phyloP scores from a whole-genome alignment of 345 rosid genomes.

The Euphorbia pulcherrima region DNA sequence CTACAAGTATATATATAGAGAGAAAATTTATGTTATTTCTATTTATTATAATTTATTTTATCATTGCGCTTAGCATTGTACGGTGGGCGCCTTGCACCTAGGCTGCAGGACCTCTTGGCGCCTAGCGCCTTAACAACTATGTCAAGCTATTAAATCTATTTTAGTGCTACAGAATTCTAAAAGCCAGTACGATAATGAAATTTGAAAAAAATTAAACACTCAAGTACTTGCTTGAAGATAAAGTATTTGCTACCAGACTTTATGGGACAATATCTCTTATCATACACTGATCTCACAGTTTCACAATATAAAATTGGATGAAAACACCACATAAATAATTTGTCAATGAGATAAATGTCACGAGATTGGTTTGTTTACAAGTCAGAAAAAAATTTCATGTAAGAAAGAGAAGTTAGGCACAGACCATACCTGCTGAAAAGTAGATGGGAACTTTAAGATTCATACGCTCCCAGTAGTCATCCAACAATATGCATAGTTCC shows the following conservation, averaged over 20 bases:
- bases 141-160: neutral
- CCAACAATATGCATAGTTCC: constrained; percentile 91
- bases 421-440: constrained; percentile 79
- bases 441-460: constrained; percentile 86
- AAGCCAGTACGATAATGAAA: neutral
- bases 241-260: neutral
- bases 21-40: no score
- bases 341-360: neutral
- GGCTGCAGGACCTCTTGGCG: no score
- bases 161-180: neutral
- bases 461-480: constrained; percentile 98
- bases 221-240: neutral
- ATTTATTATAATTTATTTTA: no score
- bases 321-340: neutral
- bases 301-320: neutral
- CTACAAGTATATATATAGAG: no score
- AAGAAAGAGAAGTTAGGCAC: constrained; percentile 1
- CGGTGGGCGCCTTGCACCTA: no score
- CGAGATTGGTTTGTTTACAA: neutral
- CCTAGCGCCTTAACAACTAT: no score
- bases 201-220: neutral
- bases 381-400: neutral
- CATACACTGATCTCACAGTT: neutral
- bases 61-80: no score
- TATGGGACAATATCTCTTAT: neutral